Conservation (phyloP, 768 basidiomycete genomes). For the Podaxis mareebaensis region DNA sequence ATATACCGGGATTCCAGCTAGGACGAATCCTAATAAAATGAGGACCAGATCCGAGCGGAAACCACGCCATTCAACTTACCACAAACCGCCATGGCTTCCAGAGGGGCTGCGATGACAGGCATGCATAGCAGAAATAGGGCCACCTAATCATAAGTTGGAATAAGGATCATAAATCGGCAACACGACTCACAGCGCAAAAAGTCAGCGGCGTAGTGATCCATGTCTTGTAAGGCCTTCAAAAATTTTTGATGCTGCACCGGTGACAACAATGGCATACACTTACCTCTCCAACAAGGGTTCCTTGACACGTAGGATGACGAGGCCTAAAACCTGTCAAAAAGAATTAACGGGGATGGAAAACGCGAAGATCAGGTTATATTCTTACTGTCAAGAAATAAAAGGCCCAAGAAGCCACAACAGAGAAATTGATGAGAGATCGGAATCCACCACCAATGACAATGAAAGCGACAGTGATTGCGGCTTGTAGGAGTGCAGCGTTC, state of each 20-base stretch:
- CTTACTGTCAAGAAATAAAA: slow-evolving; percentile 85
- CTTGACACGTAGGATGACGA: slow-evolving; percentile 85
- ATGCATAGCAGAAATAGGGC: slow-evolving; percentile 90
- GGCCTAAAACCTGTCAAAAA: slow-evolving; percentile 68
- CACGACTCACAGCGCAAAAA: slow-evolving; percentile 75
- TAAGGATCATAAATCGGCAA: not conserved
- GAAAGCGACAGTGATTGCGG: slow-evolving; percentile 71
- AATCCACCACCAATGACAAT: slow-evolving; percentile 90
- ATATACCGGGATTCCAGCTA: slow-evolving; percentile 80
- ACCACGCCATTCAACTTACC: slow-evolving; percentile 45
- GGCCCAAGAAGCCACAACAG: slow-evolving; percentile 83
- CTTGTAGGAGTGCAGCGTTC: slow-evolving; percentile 84
- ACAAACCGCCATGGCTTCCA: slow-evolving; percentile 84
- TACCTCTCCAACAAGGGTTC: slow-evolving; percentile 88
- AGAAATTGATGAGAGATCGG: slow-evolving; percentile 85
- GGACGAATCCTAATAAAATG: slow-evolving; percentile 61
- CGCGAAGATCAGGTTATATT: slow-evolving; percentile 11
- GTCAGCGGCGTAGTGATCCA: slow-evolving; percentile 89
- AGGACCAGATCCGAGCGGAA: slow-evolving; percentile 2
- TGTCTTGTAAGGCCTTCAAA: slow-evolving; percentile 82
- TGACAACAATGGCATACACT: not conserved
- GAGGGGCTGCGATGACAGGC: slow-evolving; percentile 92
- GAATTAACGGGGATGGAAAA: not conserved
- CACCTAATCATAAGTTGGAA: slow-evolving; percentile 47
- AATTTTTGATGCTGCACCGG: slow-evolving; percentile 5